phyloP scores from a whole-genome alignment of 2,329 filamentous ascomycete genomes.

The Aspergillus pseudoglaucus region DNA sequence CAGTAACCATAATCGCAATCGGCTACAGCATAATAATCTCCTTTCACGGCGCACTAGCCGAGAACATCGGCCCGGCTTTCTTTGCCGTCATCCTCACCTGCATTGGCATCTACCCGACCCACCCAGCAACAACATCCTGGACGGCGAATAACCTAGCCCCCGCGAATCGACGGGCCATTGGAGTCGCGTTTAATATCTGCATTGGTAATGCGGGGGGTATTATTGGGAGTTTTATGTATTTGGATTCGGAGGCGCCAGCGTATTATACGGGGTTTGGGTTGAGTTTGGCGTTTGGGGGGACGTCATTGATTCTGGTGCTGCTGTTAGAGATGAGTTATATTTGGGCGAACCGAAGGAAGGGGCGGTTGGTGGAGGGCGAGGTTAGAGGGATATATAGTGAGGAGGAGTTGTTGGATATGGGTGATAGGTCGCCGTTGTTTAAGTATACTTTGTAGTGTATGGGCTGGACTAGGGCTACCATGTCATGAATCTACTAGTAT shows the following conservation, averaged over 20 bases:
- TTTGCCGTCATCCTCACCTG: slow-evolving; percentile 18
- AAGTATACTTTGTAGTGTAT: slow-evolving; percentile 25
- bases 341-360: slow-evolving; percentile 13
- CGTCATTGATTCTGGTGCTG: slow-evolving; percentile 12
- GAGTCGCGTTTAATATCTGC: slow-evolving; percentile 15
- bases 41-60: slow-evolving; percentile 13
- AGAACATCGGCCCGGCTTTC: slow-evolving; percentile 14
- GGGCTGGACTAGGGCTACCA: neutral
- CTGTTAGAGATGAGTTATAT: slow-evolving; percentile 14
- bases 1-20: slow-evolving; percentile 9
- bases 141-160: slow-evolving; percentile 21
- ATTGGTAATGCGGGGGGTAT: slow-evolving; percentile 19
- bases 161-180: slow-evolving; percentile 15
- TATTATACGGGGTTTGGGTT: slow-evolving; percentile 19
- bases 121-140: slow-evolving; percentile 20
- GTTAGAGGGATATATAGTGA: slow-evolving; percentile 31
- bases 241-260: slow-evolving; percentile 13
- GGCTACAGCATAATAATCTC: slow-evolving; percentile 17
- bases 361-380: slow-evolving; percentile 23
- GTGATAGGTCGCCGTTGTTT: slow-evolving; percentile 38
- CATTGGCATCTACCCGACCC: slow-evolving; percentile 20
- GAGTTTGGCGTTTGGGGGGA: slow-evolving; percentile 11
- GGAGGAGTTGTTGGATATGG: slow-evolving; percentile 35
- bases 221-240: slow-evolving; percentile 20
- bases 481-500: neutral